Evolutionary conservation across 257 asterid genomes (phyloP), one percentile per base, ranked within the genome.

Genomic region (Misopates orontium): DNA sequence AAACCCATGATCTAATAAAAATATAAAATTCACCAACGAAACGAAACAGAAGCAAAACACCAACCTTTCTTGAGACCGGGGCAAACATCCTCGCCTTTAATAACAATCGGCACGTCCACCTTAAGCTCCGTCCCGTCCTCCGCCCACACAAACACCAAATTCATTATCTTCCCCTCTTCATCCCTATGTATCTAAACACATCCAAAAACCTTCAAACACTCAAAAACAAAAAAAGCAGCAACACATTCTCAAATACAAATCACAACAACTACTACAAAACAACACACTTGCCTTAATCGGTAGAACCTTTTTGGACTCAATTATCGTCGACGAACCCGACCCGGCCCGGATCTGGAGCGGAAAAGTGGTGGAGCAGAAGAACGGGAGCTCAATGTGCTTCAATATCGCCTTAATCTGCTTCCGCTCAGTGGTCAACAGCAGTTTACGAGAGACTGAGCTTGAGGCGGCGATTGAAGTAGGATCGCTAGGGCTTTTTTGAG

Each of bases 61-160:
- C 13, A 75, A 93, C 99, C 97, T 90, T 93, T 93, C 77, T 80
- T 84, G 51, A 93, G 71, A 41, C 99, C 99, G n/a, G 91, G 96
- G 76, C 90, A 90, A 48, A 56, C 86, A 62, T 87, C 92, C 75
- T 84, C 87, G 51, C 99, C 99, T 72, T 81, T 87, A 41, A 81
- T 87, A 71, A 86, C 95, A 64, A 87, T 71, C 13, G 97, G 97
- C 73, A 90, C 88, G 15, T 93, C 92, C 36, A 93, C 97, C 84
- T 79, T 81, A 24, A 90, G 77, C 56, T 80, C 75, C 5, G 91
- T 74, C 32, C 96, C 95, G 13, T 90, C 95, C 77, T 93, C 97
- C n/a, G 95, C 97, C 99, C 97, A 93, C 3, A 85, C 95, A 44
- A 93, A 79, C 62, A 90, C 97, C 88, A 93, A 75, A 75, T 93